Base-by-base conservation (phyloP, 1,139 yeast species). In the Hyphopichia buzzinii region DNA sequence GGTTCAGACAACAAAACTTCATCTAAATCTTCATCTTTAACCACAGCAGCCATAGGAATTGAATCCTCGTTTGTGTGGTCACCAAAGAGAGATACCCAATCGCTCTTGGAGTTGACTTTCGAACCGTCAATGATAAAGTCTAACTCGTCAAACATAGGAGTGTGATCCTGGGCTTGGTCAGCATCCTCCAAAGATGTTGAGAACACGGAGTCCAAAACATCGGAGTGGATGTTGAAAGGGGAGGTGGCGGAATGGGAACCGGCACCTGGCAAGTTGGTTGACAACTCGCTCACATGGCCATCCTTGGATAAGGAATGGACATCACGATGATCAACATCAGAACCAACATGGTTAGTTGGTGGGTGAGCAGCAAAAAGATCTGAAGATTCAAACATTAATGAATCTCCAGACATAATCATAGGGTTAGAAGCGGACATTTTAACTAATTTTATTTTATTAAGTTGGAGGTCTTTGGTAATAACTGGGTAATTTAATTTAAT, bases 91-190 rank as follows among this genome's bases (percentile, higher is more conserved):
- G 86, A 72, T 30, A 75, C 74, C 88, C 88, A 81, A 52, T 74
- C 74, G 24, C 74, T 74, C 47, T 67, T 67, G 33, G 62, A 53
- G 49, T 75, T 68, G 44, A 68, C 52, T 49, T 70, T 72, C 39
- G 65, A 59, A 39, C 76, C 74, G 40, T 69, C 75, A 39, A 69
- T 55, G 39, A 68, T 65, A 44, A 69, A 65, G 44, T 70, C 76
- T 44, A 69, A 67, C 39, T 76, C 78, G 46, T 69, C 81, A 62
- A 82, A 81, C 84, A 81, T 77, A 52, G 89, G 87, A 51, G 84
- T 72, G 32, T 74, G 67, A 39, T 72, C 72, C 34, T 67, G 70
- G 16, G 65, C 47, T 30, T 51, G 55, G 39, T 57, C 65, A 36
- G 55, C 47, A 36, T 59, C 70, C 43, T 67, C 74, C 44, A 72